Percentiles rank a stretch among this genome's conserved stretches.
phyloP scores from a whole-genome alignment of 768 basidiomycete species.

The Tricholoma hemisulphureum region DNA sequence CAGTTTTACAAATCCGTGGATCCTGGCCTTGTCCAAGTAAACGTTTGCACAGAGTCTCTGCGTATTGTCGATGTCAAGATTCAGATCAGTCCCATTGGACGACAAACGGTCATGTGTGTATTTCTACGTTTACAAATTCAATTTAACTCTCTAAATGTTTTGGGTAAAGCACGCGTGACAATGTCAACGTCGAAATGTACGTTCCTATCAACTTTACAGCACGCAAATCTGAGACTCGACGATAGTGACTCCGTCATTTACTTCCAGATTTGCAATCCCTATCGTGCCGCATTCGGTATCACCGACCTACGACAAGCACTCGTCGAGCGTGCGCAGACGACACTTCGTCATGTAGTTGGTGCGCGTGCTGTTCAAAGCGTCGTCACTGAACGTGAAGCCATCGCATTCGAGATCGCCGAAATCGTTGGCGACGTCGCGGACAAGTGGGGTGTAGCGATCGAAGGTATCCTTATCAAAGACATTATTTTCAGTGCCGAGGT shows the following conservation, averaged over 20 bases:
- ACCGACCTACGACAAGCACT: slow-evolving; percentile 83
- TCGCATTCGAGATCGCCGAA: slow-evolving; percentile 95
- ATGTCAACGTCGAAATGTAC: slow-evolving; percentile 92
- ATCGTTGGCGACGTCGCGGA: slow-evolving; percentile 90
- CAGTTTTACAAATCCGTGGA: slow-evolving; percentile 96
- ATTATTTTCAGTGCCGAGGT: slow-evolving; percentile 92
- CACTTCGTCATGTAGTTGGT: slow-evolving; percentile 95
- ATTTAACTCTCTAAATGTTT: not conserved
- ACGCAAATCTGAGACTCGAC: not conserved
- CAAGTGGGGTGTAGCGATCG: slow-evolving; percentile 97
- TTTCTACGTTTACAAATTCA: slow-evolving; percentile 3
- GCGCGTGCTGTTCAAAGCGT: slow-evolving; percentile 93
- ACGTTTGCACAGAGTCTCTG: slow-evolving; percentile 90
- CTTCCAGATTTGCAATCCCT: slow-evolving; percentile 87
- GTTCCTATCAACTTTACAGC: slow-evolving; percentile 24
- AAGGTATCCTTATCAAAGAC: slow-evolving; percentile 93
- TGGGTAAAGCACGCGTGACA: slow-evolving; percentile 72
- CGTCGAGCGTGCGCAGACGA: slow-evolving; percentile 87
- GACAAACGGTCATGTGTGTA: slow-evolving; percentile 77
- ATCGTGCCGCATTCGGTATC: slow-evolving; percentile 94
- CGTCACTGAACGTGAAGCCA: slow-evolving; percentile 95
- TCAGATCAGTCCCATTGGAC: slow-evolving; percentile 85
- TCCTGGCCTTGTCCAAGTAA: slow-evolving; percentile 88
- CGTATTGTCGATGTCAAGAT: slow-evolving; percentile 93
- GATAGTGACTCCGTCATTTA: slow-evolving; percentile 87